Percentiles rank a stretch among this genome's conserved stretches.
Evolutionary conservation across 2,329 filamentous ascomycete genomes (phyloP).

Genomic region (Fusarium sp.): DNA sequence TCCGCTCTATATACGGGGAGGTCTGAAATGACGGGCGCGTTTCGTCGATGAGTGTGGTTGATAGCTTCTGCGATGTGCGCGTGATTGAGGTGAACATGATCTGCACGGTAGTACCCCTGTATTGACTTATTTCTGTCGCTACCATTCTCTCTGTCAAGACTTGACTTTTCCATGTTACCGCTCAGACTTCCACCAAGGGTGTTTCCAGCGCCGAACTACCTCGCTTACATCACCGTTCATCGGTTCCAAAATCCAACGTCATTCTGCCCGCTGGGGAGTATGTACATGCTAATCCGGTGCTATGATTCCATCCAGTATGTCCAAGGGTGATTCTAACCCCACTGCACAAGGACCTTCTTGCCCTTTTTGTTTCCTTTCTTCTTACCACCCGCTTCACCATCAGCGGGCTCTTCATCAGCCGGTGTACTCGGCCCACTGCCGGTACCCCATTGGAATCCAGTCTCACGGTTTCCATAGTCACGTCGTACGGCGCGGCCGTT

Average conservation of each 20-base stretch:
- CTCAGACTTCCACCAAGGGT: background rate
- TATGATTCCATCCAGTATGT: background rate
- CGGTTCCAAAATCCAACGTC: background rate
- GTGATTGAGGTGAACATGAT: background rate
- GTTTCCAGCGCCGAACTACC: background rate
- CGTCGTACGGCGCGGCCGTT: conserved; percentile 63
- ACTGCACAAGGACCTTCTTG: conserved; percentile 71
- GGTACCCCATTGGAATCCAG: conserved; percentile 65
- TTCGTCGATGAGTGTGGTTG: background rate
- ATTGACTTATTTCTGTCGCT: background rate
- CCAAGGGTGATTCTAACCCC: conserved; percentile 59
- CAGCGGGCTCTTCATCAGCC: conserved; percentile 44
- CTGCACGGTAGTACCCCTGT: background rate
- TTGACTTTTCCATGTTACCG: background rate
- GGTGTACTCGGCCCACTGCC: conserved; percentile 39
- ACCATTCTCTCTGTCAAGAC: background rate
- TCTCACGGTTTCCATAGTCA: conserved; percentile 61
- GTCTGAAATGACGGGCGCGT: background rate
- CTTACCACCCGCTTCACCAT: conserved; percentile 51
- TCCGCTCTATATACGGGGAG: conserved; percentile 27
- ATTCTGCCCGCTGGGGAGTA: background rate
- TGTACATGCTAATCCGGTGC: background rate
- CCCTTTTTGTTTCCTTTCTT: conserved; percentile 70
- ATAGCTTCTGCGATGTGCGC: background rate
- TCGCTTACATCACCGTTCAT: conserved; percentile 2